Percentiles rank a stretch among this genome's conserved stretches.
Conservation (phyloP, 805 yeast genomes). For the Clavispora phyllophila region DNA sequence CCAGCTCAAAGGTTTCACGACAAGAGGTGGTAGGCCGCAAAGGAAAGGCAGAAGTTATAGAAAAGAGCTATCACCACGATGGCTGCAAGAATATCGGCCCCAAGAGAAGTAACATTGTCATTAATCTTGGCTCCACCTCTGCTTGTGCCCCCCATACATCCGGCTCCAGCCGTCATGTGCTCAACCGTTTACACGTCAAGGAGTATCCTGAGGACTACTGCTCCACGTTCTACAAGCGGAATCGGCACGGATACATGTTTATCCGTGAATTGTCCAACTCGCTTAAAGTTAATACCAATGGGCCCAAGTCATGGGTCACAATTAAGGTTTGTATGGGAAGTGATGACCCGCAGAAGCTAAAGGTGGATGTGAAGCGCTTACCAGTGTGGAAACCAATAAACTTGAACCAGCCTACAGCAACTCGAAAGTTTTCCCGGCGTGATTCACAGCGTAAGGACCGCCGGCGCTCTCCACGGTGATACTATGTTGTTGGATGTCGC, state of each 20-base stretch:
- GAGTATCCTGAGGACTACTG: conserved; percentile 21
- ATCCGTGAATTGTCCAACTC: conserved; percentile 27
- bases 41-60: too few species aligned
- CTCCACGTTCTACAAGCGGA: conserved; percentile 31
- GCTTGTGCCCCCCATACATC: not conserved
- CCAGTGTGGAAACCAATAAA: conserved; percentile 25
- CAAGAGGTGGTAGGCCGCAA: too few species aligned
- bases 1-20: too few species aligned
- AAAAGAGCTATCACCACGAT: too few species aligned
- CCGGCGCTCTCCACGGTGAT: not conserved
- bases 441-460: not conserved
- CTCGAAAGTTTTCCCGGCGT: conserved; percentile 1
- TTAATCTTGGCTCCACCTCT: not conserved
- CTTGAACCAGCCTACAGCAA: conserved; percentile 4
- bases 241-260: conserved; percentile 31
- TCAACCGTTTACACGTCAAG: not conserved
- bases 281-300: conserved; percentile 21
- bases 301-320: conserved; percentile 23
- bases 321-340: conserved; percentile 17
- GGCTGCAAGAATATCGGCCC: too few species aligned
- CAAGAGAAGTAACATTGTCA: not conserved
- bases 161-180: not conserved
- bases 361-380: conserved; percentile 21
- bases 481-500: too few species aligned
- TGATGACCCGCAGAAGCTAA: conserved; percentile 7